phyloP scores from a whole-genome alignment of 2,329 filamentous ascomycete species.

The Xylariomycetidae sp. region DNA sequence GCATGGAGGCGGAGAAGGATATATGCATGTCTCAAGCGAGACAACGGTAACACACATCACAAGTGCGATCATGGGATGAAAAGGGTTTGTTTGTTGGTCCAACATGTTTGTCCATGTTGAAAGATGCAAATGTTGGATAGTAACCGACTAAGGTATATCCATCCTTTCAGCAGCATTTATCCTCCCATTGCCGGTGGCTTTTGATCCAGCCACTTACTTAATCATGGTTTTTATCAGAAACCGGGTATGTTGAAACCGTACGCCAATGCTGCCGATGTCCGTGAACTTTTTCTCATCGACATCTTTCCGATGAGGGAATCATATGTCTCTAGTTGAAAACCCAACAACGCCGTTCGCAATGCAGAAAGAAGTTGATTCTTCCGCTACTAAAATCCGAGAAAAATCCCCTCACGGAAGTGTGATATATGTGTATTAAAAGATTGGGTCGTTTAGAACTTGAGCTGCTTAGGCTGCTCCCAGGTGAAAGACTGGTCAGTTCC shows the following conservation, averaged over 20 bases:
- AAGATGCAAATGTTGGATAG: slow-evolving; percentile 15
- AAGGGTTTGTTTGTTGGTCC: no score
- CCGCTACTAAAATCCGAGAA: slow-evolving; percentile 26
- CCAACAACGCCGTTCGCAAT: slow-evolving; percentile 32
- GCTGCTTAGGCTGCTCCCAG: slow-evolving; percentile 97
- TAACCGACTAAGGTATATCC: no score
- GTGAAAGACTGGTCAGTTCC: slow-evolving; percentile 91
- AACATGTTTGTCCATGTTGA: slow-evolving; percentile 15
- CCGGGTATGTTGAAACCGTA: slow-evolving; percentile 35
- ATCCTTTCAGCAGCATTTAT: no score
- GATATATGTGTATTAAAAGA: slow-evolving; percentile 20
- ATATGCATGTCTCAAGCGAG: no score
- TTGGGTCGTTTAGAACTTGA: slow-evolving; percentile 68
- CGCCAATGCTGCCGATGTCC: slow-evolving; percentile 33
- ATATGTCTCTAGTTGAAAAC: slow-evolving; percentile 28
- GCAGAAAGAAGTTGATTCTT: slow-evolving; percentile 36
- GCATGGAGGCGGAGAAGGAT: no score
- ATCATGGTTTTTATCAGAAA: slow-evolving; percentile 8
- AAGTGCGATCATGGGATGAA: no score
- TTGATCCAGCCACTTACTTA: slow-evolving; percentile 5
- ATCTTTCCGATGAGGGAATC: slow-evolving; percentile 32
- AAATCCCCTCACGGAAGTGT: slow-evolving; percentile 22
- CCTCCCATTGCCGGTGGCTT: no score
- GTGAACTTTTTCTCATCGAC: slow-evolving; percentile 26
- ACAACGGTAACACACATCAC: no score